phyloP scores from a whole-genome alignment of 2,329 filamentous ascomycete genomes.

The Colletotrichum simmondsii region DNA sequence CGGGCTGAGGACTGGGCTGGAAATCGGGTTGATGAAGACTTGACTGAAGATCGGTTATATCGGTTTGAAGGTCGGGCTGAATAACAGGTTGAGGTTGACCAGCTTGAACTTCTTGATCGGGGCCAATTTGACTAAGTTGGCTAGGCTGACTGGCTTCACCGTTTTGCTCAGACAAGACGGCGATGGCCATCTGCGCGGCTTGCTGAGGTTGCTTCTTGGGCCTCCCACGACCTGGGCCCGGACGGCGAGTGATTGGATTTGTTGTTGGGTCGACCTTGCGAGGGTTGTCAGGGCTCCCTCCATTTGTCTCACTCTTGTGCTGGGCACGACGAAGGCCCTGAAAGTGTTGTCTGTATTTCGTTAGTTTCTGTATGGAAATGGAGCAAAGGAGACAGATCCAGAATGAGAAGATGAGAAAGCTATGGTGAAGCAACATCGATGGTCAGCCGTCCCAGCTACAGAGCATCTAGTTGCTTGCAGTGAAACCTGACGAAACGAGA shows the following conservation, averaged over 20 bases:
- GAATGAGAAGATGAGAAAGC: not conserved
- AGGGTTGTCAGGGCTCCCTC: slow-evolving; percentile 45
- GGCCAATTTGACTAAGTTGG: slow-evolving; percentile 3
- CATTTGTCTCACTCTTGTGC: slow-evolving; percentile 60
- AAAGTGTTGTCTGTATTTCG: slow-evolving; percentile 67
- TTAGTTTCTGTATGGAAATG: slow-evolving; percentile 5
- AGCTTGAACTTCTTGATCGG: slow-evolving; percentile 11
- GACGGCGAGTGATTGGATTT: slow-evolving; percentile 70
- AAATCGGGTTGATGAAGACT: slow-evolving; percentile 9
- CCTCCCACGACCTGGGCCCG: slow-evolving; percentile 67
- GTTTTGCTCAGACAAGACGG: slow-evolving; percentile 19
- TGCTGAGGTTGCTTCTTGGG: slow-evolving; percentile 56
- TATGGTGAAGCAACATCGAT: not conserved
- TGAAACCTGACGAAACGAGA: not conserved
- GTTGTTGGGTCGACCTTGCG: slow-evolving; percentile 60
- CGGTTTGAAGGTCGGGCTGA: not conserved
- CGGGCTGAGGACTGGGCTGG: not conserved
- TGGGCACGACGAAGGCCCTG: slow-evolving; percentile 67
- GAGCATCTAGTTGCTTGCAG: not conserved
- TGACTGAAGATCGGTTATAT: too few species aligned
- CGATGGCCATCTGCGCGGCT: slow-evolving; percentile 32
- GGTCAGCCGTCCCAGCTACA: not conserved
- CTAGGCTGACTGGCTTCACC: not conserved
- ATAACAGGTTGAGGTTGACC: slow-evolving; percentile 22
- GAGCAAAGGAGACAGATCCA: not conserved